Conservation (phyloP, 768 basidiomycete species). For the Fomitopsis serialis region DNA sequence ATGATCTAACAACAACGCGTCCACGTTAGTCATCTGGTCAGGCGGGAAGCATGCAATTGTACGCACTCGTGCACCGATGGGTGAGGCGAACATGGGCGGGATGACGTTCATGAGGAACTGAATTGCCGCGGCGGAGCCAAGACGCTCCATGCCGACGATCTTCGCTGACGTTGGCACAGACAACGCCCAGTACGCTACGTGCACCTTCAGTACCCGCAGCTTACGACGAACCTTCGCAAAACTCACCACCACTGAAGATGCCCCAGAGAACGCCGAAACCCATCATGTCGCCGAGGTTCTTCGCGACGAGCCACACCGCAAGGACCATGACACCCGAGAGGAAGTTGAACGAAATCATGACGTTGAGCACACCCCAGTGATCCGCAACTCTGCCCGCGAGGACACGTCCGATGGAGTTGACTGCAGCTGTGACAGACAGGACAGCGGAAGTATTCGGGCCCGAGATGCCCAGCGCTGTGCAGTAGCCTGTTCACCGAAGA, state of each 20-base stretch:
- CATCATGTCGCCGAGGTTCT: conserved; percentile 1
- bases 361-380: not conserved
- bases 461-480: not conserved
- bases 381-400: conserved; percentile 1
- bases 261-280: conserved; percentile 1
- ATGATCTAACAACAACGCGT: not conserved
- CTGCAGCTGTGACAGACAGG: not conserved
- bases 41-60: not conserved
- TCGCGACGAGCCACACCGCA: conserved; percentile 1
- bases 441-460: not conserved
- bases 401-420: conserved; percentile 2
- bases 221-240: too few species aligned
- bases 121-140: conserved; percentile 1
- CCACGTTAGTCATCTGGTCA: too few species aligned
- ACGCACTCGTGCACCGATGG: not conserved
- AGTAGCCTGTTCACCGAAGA: not conserved
- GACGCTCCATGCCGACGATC: conserved; percentile 3
- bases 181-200: conserved; percentile 1
- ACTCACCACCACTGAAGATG: conserved; percentile 2
- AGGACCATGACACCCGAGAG: not conserved
- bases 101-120: conserved; percentile 5
- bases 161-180: conserved; percentile 1
- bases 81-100: conserved; percentile 1
- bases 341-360: not conserved
- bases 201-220: too few species aligned